A percentile compares a stretch with the other conserved stretches of the same genome.
Evolutionary conservation across 2,329 filamentous ascomycete genomes (phyloP).

Genomic region (Escovopsis sp.): DNA sequence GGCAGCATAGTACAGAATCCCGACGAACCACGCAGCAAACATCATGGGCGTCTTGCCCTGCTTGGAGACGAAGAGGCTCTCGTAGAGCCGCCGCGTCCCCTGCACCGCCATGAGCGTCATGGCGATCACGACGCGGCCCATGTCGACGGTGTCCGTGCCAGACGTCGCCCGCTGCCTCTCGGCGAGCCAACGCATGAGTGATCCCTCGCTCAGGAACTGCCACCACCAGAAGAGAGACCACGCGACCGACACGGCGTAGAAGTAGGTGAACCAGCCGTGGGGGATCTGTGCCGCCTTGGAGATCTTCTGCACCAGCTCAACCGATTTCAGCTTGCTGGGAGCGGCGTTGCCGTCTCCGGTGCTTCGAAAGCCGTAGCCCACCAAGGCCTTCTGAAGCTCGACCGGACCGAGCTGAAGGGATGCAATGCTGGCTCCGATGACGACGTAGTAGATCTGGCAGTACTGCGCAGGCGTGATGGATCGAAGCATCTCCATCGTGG

Average conservation of each 20-base stretch:
- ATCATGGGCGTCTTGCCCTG: slow-evolving; percentile 62
- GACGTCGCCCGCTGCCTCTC: slow-evolving; percentile 18
- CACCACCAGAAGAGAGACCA: slow-evolving; percentile 61
- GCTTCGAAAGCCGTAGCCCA: slow-evolving; percentile 36
- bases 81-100: slow-evolving; percentile 59
- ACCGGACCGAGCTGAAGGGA: slow-evolving; percentile 29
- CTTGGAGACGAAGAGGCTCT: slow-evolving; percentile 51
- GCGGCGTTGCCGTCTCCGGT: slow-evolving; percentile 9
- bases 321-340: slow-evolving; percentile 8
- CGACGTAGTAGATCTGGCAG: slow-evolving; percentile 34
- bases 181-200: slow-evolving; percentile 33
- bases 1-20: slow-evolving; percentile 59
- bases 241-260: slow-evolving; percentile 60
- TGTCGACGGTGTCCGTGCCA: slow-evolving; percentile 29
- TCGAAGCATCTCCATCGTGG: not conserved
- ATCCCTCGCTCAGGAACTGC: slow-evolving; percentile 44
- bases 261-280: slow-evolving; percentile 80
- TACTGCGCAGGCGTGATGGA: slow-evolving; percentile 14
- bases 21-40: slow-evolving; percentile 69
- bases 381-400: slow-evolving; percentile 28
- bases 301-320: not conserved
- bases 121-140: slow-evolving; percentile 47
- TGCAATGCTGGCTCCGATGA: slow-evolving; percentile 26
- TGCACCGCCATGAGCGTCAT: slow-evolving; percentile 67
- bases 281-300: slow-evolving; percentile 44